Evolutionary conservation across 306 rosid species (phyloP), one percentile per base, ranked within the genome.

Genomic region (Prunus mira): DNA sequence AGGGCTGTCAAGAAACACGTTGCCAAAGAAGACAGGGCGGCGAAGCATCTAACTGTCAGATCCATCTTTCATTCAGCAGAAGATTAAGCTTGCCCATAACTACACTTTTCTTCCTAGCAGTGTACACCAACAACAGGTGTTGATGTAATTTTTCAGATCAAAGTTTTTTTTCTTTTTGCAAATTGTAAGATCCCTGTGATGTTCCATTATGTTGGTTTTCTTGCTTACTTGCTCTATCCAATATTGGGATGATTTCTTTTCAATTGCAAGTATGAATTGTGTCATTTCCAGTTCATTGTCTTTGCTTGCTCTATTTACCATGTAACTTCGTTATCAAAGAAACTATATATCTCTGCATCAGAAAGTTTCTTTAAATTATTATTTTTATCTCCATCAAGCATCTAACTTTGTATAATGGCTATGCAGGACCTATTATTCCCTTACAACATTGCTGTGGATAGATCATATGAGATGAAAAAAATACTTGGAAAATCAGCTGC

Each of bases 381-480:
- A 3, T 64, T 14, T 12, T 54, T 54, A 9, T 60, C 22, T 69
- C 41, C 25, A 13, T 30, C 41, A 77, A 20, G 9, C 34, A 51
- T 27, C 78, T 75, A 27, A 79, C 56, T 74, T 30, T 69, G 67
- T 38, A 52, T 76, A 71, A 57, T 76, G 79, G 52, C 57, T 58
- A 46, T 90, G 88, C 88, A 95, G 98, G 93, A 90, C 6, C 79
- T 95, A 54, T 81, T 95, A 70, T 88, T 92, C 81, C 89, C 98
- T 19, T 95, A 95, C 87, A 95, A 89, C 80, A 95, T 92, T 73
- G 97, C 97, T n/a, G 83, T 95, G 71, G 98, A 95, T 84, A 83
- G 97, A 64, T 79, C 93, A 49, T 84, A 87, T 28, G 98, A 95
- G 81, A 91, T 92, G 86, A 86, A 73, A 81, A 89, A 89, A 71